Conservation (phyloP, 2,329 filamentous ascomycete species). For the Colletotrichum higginsianum region DNA sequence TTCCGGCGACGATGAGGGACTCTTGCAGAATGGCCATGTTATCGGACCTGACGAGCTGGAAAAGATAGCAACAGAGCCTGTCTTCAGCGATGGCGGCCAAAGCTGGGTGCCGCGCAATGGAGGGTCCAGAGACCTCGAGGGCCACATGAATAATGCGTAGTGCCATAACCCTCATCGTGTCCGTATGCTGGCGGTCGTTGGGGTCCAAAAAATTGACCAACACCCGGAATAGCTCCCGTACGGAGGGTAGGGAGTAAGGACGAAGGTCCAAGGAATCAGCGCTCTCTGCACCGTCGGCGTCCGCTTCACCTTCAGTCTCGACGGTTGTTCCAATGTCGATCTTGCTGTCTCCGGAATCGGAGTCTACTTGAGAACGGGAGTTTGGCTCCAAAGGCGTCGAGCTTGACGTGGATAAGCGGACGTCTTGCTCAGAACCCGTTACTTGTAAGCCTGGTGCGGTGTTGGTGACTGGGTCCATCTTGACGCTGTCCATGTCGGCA, state of each 20-base stretch:
- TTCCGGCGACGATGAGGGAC: constrained; percentile 91
- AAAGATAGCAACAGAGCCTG: constrained; percentile 92
- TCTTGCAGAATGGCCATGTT: constrained; percentile 96
- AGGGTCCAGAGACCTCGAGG: constrained; percentile 94
- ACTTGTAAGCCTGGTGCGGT: constrained; percentile 25
- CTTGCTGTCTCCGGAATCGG: constrained; percentile 31
- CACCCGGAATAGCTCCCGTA: constrained; percentile 93
- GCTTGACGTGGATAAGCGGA: constrained; percentile 35
- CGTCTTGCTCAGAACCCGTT: constrained; percentile 14
- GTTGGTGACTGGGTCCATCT: constrained; percentile 73
- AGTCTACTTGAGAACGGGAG: constrained; percentile 16
- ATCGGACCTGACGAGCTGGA: constrained; percentile 95
- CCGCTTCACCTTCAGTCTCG: constrained; percentile 39
- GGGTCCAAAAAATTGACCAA: constrained; percentile 95
- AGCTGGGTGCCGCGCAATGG: constrained; percentile 92
- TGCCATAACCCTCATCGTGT: constrained; percentile 97
- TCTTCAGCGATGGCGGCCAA: constrained; percentile 92
- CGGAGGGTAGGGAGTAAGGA: constrained; percentile 94
- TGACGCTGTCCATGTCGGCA: constrained; percentile 80
- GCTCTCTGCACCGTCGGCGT: constrained; percentile 54
- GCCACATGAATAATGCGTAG: constrained; percentile 97
- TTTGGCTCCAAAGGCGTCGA: constrained; percentile 23
- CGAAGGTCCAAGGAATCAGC: constrained; percentile 74
- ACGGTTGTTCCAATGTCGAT: constrained; percentile 1
- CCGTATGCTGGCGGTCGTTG: constrained; percentile 91